Evolutionary conservation across 805 yeast genomes (phyloP).

Genomic region (Teunomyces panamensis): DNA sequence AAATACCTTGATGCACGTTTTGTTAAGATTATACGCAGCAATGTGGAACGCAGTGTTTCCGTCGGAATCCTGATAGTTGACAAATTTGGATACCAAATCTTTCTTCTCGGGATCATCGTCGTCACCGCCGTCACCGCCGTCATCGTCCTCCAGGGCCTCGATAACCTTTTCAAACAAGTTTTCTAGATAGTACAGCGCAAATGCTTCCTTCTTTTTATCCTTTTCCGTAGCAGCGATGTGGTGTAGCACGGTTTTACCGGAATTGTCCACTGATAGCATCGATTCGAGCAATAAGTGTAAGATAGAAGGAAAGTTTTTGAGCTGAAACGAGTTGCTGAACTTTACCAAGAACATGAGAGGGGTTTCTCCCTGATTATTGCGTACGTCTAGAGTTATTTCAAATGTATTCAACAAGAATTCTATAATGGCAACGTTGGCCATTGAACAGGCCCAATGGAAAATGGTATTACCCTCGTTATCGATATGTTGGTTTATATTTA

Average conservation of each 20-base stretch:
- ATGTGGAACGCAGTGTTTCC: slow-evolving; percentile 95
- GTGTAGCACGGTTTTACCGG: slow-evolving; percentile 42
- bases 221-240: slow-evolving; percentile 35
- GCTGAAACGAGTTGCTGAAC: slow-evolving; percentile 38
- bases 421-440: slow-evolving; percentile 74
- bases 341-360: slow-evolving; percentile 55
- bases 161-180: slow-evolving; percentile 30
- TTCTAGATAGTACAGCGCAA: slow-evolving; percentile 40
- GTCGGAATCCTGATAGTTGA: slow-evolving; percentile 86
- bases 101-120: slow-evolving; percentile 14
- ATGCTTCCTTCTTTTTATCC: slow-evolving; percentile 30
- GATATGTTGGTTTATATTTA: slow-evolving; percentile 78
- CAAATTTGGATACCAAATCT: slow-evolving; percentile 42
- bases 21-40: slow-evolving; percentile 53
- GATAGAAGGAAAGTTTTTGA: slow-evolving; percentile 35
- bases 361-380: slow-evolving; percentile 85
- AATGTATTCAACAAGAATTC: slow-evolving; percentile 60
- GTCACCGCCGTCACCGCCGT: slow-evolving; percentile 17
- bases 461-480: slow-evolving; percentile 94
- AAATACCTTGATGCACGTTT: slow-evolving; percentile 22
- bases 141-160: slow-evolving; percentile 18
- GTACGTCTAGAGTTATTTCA: slow-evolving; percentile 60
- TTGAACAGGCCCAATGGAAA: slow-evolving; percentile 92
- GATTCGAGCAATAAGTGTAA: slow-evolving; percentile 35
- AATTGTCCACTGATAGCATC: slow-evolving; percentile 34